A percentile compares a stretch with the other conserved stretches of the same genome.
These are phyloP conservation scores for Aurifilum marmelostoma DNA, from an alignment of 2,329 filamentous ascomycete genomes.

Conservation along the genomic window DNA sequence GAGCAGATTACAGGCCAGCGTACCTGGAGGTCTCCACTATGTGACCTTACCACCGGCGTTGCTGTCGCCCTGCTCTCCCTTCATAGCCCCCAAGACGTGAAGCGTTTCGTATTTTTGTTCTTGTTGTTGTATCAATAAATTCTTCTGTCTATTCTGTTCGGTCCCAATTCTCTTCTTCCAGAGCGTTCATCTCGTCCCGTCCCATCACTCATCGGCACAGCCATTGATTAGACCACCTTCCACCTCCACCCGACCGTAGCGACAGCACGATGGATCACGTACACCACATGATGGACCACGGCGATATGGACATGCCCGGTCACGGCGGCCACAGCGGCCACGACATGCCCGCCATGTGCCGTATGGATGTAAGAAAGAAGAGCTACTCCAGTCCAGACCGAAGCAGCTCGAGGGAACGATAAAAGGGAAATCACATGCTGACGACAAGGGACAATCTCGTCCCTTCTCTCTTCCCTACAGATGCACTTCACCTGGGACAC, in stretches of 20 bases:
- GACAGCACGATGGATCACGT: conserved; percentile 52
- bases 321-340: conserved; percentile 62
- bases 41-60: background rate
- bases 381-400: no score
- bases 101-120: background rate
- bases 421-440: background rate
- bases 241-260: background rate
- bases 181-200: background rate
- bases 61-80: background rate
- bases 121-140: background rate
- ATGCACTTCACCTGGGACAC: conserved; percentile 99
- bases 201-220: background rate
- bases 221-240: background rate
- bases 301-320: conserved; percentile 44
- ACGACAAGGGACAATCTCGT: background rate
- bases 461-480: conserved; percentile 47
- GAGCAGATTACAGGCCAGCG: conserved; percentile 12
- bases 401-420: no score
- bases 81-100: background rate
- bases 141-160: no score
- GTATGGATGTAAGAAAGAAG: conserved; percentile 77
- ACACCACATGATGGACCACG: conserved; percentile 48
- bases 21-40: background rate
- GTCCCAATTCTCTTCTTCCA: background rate
- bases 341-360: conserved; percentile 70